Base-by-base conservation (phyloP, 2,329 filamentous ascomycete genomes). In the Capronia americana region DNA sequence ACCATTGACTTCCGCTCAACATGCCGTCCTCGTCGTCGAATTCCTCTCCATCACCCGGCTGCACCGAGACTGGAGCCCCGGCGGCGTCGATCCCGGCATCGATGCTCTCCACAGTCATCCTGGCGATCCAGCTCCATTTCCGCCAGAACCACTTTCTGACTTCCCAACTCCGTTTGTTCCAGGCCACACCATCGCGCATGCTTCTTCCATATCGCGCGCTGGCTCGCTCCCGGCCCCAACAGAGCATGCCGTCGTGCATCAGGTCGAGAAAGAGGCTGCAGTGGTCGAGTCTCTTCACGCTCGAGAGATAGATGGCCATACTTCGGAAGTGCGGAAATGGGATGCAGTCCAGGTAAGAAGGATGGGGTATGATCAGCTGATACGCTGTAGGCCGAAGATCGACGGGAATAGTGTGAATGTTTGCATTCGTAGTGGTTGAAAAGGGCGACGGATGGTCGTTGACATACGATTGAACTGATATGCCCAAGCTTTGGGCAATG, bases 101-200 rank as follows among this genome's bases (percentile, higher is more conserved):
- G 55, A 81, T 74, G 48, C 79, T 77, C 6, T 76, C 78, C 4
- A 80, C 74, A 69, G 74, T 78, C 1, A 75, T 77, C 1, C 77
- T 77, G 4, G 77, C 70, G 5, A 80, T 65, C 62, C 70, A 68
- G 57, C 73, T 75, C 67, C 79, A 82, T 68, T 83, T 82, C 48
- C 77, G 75, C 46, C 82, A 61, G 66, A 82, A 82, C 81, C 80
- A 82, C 1, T 74, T 68, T 62, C 75, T 77, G 1, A 78, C 80
- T 65, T 83, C 81, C 81, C 81, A 83, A 64, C 79, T 80, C 12
- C 80, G 76, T 41, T 74, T 73, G 61, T 81, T 80, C 81, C 81
- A 83, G 0, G 81, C 77, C n/a, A 80, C 76, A 17, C 77, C 76
- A 38, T 68, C 65, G 28, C 65, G 34, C 61, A 68, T 65, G 4